Evolutionary conservation across 345 rosid genomes (phyloP).

Genomic region (Acer campestre): DNA sequence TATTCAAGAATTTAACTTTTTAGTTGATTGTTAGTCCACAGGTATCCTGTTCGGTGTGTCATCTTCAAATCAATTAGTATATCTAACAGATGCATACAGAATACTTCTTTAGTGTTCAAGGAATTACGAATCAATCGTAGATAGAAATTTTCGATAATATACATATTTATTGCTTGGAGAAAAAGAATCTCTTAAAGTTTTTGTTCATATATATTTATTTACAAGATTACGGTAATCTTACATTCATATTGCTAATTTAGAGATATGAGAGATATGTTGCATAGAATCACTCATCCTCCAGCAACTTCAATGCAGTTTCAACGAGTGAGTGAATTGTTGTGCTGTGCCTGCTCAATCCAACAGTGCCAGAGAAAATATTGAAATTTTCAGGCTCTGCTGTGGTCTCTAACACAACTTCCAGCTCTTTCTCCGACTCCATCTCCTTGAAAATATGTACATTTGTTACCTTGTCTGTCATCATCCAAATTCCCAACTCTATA

Average conservation of each 20-base stretch:
- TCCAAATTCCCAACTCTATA: conserved; percentile 76
- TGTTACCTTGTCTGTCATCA: conserved; percentile 59
- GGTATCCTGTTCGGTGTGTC: too few relatives aligned
- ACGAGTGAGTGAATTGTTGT: conserved; percentile 60
- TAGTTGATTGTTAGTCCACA: too few relatives aligned
- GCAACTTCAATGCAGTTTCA: conserved; percentile 45
- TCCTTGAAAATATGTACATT: conserved; percentile 39
- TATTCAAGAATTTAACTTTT: too few relatives aligned
- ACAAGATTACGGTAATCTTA: neutral
- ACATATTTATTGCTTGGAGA: conserved; percentile 17
- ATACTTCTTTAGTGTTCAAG: too few relatives aligned
- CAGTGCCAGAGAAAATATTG: conserved; percentile 72
- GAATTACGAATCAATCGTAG: too few relatives aligned
- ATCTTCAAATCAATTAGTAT: too few relatives aligned
- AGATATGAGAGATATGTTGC: too few relatives aligned
- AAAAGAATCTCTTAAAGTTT: conserved; percentile 14
- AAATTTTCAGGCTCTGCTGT: conserved; percentile 81
- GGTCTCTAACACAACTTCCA: conserved; percentile 61
- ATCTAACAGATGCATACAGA: too few relatives aligned
- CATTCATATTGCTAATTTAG: neutral
- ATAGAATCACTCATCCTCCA: neutral
- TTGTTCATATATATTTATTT: neutral
- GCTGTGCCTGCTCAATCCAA: conserved; percentile 70
- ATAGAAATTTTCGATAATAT: neutral
- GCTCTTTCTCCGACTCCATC: conserved; percentile 53